A percentile compares a stretch with the other conserved stretches of the same genome.
These are phyloP conservation scores for Rhizopogon vulgaris DNA, from an alignment of 768 basidiomycete genomes.

Conservation along the genomic window DNA sequence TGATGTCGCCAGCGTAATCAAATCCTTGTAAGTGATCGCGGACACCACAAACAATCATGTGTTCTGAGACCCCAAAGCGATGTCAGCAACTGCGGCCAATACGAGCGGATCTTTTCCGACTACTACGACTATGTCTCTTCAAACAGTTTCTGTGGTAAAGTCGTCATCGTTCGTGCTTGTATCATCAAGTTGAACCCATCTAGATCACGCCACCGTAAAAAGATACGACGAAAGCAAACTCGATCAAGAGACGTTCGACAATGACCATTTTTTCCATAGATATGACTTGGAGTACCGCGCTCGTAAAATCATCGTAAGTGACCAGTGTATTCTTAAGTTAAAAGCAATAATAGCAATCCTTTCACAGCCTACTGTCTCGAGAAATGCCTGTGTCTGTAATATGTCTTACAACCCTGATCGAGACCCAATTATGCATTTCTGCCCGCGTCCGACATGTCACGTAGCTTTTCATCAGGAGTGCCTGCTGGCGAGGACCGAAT, in stretches of 20 bases:
- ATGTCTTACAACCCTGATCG: constrained; percentile 41
- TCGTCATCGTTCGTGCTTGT: neutral
- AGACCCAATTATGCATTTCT: constrained; percentile 45
- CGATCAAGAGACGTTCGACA: constrained; percentile 34
- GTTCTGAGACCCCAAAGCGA: constrained; percentile 26
- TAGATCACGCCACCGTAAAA: constrained; percentile 31
- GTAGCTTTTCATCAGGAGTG: constrained; percentile 45
- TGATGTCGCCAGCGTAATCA: constrained; percentile 39
- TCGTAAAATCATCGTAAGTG: constrained; percentile 31
- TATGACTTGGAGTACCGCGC: constrained; percentile 34
- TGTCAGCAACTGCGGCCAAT: constrained; percentile 31
- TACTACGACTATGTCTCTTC: constrained; percentile 42
- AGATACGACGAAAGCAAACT: constrained; percentile 33
- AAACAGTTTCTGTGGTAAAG: constrained; percentile 40
- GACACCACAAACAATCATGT: neutral
- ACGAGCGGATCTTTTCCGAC: constrained; percentile 46
- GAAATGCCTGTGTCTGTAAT: constrained; percentile 38
- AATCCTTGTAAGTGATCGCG: constrained; percentile 40
- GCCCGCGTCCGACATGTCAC: constrained; percentile 45
- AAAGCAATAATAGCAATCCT: neutral
- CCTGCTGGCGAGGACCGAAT: constrained; percentile 27
- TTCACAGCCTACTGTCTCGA: constrained; percentile 36
- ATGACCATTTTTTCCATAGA: constrained; percentile 40
- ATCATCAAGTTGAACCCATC: neutral
- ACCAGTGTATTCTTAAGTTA: neutral